Evolutionary conservation across 345 rosid genomes (phyloP), one percentile per base, ranked within the genome.

Genomic region (Salix purpurea): DNA sequence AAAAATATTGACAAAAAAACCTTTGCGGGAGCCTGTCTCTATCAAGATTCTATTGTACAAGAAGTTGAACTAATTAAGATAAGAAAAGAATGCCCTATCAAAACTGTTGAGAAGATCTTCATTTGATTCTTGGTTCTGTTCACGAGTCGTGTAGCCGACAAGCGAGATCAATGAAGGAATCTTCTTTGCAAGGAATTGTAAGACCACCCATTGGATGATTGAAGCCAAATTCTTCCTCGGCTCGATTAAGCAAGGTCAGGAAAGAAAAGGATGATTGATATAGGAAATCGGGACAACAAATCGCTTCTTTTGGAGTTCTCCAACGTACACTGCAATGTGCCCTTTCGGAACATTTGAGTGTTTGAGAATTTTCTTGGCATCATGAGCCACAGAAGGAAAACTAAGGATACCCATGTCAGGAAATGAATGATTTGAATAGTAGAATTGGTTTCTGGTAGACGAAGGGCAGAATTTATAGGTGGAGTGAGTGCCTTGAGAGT

Each of bases 321-420:
- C 79, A 2, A 70, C 79, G 2, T 76, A 70, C 18, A 76, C 50
- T n/a, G 79, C 74, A 1, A 70, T 7, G 39, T 61, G 70, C 2
- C 74, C 64, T 70, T 32, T 61, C 4, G 76, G 76, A 5, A 71
- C 32, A 10, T 54, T 3, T 2, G 74, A 36, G 9, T 71, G 76
- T 50, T 46, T 70, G 8, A 77, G 62, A 15, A 77, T 60, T 32
- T 50, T 44, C 72, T 67, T 75, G 50, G 72, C 72, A 54, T 37
- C 30, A 15, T 7, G 46, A 15, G 68, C 26, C 44, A 13, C 32
- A 12, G 62, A 74, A 30, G 70, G 52, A 36, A 75, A 54, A 52
- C 28, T 6, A 18, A 52, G 83, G 32, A 84, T 65, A 39, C 81
- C 79, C 87, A 81, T 86, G 1, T 26, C 19, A 7, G 7, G 24